A percentile compares a stretch with the other conserved stretches of the same genome.
Conservation (phyloP, 148 eudicot genomes). For the Arctostaphylos glauca region DNA sequence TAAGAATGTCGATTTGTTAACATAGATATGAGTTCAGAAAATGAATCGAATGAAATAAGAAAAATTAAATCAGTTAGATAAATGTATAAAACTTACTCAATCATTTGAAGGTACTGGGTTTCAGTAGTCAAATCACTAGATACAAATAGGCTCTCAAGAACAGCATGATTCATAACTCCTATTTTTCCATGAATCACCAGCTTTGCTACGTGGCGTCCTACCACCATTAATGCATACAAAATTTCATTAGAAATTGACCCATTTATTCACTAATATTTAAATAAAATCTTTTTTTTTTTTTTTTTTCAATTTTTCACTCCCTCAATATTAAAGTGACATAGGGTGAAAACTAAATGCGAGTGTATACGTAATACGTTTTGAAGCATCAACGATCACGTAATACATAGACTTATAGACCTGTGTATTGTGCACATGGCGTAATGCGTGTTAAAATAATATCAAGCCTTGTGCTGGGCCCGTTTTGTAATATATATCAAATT, state of each 20-base stretch:
- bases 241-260: not conserved
- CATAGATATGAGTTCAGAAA: too few species aligned
- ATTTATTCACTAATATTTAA: too few species aligned
- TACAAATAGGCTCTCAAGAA: conserved; percentile 27
- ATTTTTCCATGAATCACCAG: conserved; percentile 65
- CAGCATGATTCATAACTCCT: conserved; percentile 54
- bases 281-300: not conserved
- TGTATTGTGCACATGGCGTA: too few species aligned
- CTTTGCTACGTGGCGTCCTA: conserved; percentile 39
- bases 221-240: not conserved
- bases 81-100: conserved; percentile 51
- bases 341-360: not conserved
- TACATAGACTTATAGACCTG: too few species aligned
- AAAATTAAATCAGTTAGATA: not conserved
- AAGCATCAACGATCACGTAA: not conserved
- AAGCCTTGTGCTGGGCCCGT: too few species aligned
- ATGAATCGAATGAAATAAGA: not conserved
- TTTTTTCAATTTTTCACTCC: not conserved
- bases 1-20: too few species aligned
- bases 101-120: conserved; percentile 25
- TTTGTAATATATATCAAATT: too few species aligned
- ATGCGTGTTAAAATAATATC: too few species aligned
- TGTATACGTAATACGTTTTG: too few species aligned
- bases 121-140: not conserved
- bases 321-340: not conserved